phyloP scores from a whole-genome alignment of 371 early-diverging fungal species.

The Lichtheimia ornata region DNA sequence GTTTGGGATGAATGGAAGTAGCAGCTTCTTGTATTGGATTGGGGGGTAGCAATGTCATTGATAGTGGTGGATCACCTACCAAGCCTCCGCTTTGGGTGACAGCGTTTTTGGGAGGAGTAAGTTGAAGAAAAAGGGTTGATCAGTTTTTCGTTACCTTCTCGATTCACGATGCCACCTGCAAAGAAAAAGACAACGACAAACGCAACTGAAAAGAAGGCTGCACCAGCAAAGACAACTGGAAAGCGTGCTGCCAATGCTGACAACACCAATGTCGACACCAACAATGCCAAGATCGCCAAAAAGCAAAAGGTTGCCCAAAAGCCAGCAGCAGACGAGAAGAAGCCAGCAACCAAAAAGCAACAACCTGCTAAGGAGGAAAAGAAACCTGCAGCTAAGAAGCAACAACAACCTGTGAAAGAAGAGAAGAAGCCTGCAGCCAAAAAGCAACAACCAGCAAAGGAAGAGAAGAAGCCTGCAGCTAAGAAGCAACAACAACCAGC shows the following conservation, averaged over 20 bases:
- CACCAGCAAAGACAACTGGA: conserved; percentile 10
- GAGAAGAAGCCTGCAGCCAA: not conserved
- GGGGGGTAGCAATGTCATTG: not conserved
- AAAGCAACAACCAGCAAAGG: not conserved
- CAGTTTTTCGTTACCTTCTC: not conserved
- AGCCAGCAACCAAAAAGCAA: not conserved
- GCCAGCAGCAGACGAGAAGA: not conserved
- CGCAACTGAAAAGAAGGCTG: conserved; percentile 15
- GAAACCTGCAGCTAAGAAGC: not conserved
- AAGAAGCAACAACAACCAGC: conserved; percentile 1
- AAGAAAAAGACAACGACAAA: conserved; percentile 4
- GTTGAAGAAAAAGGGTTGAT: not conserved
- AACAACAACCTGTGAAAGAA: not conserved
- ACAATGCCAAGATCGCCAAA: not conserved
- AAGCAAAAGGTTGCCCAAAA: not conserved
- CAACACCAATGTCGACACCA: not conserved
- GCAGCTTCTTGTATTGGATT: not conserved
- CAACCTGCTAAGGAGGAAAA: conserved; percentile 8
- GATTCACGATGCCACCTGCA: not conserved
- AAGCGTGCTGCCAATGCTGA: conserved; percentile 3
- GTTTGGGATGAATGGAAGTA: not conserved
- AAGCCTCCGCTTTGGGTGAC: not conserved
- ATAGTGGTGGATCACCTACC: no score
- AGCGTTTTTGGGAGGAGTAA: not conserved
- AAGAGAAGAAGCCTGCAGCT: not conserved